phyloP scores from a whole-genome alignment of 108 stramenopile genomes.

The Nitzschia palea region DNA sequence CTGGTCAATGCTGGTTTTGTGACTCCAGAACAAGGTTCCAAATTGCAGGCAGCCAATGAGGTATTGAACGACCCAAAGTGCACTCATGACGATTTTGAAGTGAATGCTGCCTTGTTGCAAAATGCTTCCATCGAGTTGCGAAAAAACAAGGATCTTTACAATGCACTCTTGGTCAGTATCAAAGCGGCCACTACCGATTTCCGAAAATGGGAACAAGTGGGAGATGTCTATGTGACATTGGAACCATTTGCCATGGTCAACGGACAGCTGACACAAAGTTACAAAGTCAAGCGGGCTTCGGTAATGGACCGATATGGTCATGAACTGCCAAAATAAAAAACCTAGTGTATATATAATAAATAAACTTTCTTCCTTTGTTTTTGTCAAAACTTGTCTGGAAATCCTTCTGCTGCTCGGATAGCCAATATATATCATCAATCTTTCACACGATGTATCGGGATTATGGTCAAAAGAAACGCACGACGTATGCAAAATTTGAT shows the following conservation, averaged over 20 bases:
- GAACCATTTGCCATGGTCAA: slow-evolving; percentile 96
- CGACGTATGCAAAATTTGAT: no score
- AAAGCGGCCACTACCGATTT: slow-evolving; percentile 56
- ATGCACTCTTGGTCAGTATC: slow-evolving; percentile 47
- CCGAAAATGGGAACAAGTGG: slow-evolving; percentile 83
- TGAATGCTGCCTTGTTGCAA: slow-evolving; percentile 50
- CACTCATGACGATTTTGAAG: slow-evolving; percentile 57
- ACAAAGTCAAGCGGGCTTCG: slow-evolving; percentile 91
- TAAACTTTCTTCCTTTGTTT: background rate
- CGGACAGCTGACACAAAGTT: slow-evolving; percentile 92
- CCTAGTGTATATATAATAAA: background rate
- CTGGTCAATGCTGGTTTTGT: slow-evolving; percentile 69
- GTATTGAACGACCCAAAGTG: slow-evolving; percentile 76
- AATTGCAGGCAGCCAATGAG: slow-evolving; percentile 58
- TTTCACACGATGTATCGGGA: no score
- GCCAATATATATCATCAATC: no score
- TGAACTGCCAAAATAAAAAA: slow-evolving; percentile 41
- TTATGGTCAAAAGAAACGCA: no score
- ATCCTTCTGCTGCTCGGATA: no score
- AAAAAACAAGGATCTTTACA: slow-evolving; percentile 46
- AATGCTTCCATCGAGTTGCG: slow-evolving; percentile 56
- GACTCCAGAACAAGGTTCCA: slow-evolving; percentile 36
- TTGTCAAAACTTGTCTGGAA: no score
- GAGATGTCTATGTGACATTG: slow-evolving; percentile 69
- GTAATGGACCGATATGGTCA: slow-evolving; percentile 73